Evolutionary conservation across 129 eudicot species (phyloP).

Genomic region (Daucus carota): DNA sequence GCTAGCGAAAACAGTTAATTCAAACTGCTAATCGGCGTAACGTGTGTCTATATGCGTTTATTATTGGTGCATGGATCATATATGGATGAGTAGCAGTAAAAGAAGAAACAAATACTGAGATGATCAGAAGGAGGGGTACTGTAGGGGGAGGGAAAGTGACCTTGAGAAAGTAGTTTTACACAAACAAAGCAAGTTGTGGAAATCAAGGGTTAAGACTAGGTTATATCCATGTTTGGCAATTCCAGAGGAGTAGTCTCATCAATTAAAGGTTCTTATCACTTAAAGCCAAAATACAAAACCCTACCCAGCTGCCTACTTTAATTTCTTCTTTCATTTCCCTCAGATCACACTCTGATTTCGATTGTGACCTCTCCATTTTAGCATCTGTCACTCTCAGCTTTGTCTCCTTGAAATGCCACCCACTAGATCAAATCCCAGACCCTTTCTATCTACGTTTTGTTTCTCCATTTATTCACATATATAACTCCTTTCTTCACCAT

Average conservation of each 20-base stretch:
- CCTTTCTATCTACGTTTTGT: not conserved
- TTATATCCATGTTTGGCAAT: constrained; percentile 35
- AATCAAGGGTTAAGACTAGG: constrained; percentile 24
- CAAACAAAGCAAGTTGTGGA: constrained; percentile 32
- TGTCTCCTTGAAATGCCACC: constrained; percentile 11
- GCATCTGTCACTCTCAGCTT: constrained; percentile 35
- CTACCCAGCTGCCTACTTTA: constrained; percentile 8
- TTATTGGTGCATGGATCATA: not conserved
- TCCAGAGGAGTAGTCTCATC: constrained; percentile 28
- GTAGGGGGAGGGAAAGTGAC: constrained; percentile 8
- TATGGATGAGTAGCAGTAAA: not conserved
- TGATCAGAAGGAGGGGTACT: not conserved
- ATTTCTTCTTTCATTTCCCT: not conserved
- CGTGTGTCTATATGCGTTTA: not conserved
- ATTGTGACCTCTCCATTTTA: constrained; percentile 31
- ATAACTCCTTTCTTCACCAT: not conserved
- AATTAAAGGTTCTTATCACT: constrained; percentile 10
- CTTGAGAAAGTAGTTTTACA: constrained; percentile 21
- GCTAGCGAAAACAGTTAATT: too few relatives aligned
- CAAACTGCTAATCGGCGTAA: too few relatives aligned
- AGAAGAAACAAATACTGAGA: not conserved
- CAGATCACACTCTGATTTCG: constrained; percentile 7
- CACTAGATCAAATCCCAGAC: not conserved
- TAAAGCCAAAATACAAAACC: constrained; percentile 10
- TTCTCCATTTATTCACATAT: not conserved